A percentile compares a stretch with the other conserved stretches of the same genome.
Conservation (phyloP, 164 flowering plant species). For the Chimonanthus praecox region DNA sequence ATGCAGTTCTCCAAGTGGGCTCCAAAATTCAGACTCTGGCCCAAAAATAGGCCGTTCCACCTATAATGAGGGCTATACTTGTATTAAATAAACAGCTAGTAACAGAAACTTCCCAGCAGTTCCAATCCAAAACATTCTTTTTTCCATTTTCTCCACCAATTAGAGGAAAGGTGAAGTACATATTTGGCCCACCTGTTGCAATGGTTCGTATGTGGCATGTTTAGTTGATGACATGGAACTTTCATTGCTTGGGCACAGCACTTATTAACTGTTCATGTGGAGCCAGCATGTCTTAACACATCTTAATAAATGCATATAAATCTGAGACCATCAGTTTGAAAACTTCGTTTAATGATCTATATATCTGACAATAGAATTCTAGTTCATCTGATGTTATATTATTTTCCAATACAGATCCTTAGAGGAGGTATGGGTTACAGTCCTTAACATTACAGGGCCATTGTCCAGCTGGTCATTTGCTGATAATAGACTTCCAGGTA, state of each 20-base stretch:
- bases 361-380: not conserved
- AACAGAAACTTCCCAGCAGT: not conserved
- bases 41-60: not conserved
- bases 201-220: not conserved
- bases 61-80: not conserved
- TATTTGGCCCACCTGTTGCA: not conserved
- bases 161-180: not conserved
- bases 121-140: not conserved
- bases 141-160: too few relatives aligned
- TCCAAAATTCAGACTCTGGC: not conserved
- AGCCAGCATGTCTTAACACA: not conserved
- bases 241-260: not conserved
- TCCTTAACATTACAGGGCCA: conserved; percentile 92
- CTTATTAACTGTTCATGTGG: not conserved
- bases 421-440: conserved; percentile 91
- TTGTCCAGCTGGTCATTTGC: conserved; percentile 92
- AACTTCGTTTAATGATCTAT: not conserved
- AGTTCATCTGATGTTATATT: conserved; percentile 4
- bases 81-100: not conserved
- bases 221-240: not conserved
- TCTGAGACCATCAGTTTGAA: not conserved
- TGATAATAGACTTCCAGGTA: conserved; percentile 66
- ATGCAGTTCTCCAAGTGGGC: not conserved
- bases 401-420: conserved; percentile 55
- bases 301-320: not conserved